Percentiles rank a stretch among this genome's conserved stretches.
These are phyloP conservation scores for Mycena sp. DNA, from an alignment of 1,284 basidiomycete species.

Conservation along the genomic window DNA sequence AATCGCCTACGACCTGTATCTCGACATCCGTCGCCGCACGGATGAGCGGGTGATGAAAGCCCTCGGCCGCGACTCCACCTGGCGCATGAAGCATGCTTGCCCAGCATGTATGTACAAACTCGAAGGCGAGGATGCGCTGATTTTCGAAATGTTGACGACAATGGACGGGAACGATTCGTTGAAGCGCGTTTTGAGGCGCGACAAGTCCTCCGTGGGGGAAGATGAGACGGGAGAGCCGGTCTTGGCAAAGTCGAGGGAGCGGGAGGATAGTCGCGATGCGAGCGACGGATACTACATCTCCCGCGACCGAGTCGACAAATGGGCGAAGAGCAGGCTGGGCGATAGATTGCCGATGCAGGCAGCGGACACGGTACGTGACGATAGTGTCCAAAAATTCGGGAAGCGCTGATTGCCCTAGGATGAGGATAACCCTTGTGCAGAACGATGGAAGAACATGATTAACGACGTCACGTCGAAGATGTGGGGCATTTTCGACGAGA, in stretches of 20 bases:
- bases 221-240: not conserved
- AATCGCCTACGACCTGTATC: constrained; percentile 46
- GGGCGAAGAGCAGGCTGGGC: constrained; percentile 15
- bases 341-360: constrained; percentile 25
- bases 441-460: constrained; percentile 44
- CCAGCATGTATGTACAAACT: constrained; percentile 41
- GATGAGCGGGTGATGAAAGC: not conserved
- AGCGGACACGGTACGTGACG: not conserved
- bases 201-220: constrained; percentile 25
- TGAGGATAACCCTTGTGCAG: constrained; percentile 35
- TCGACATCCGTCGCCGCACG: constrained; percentile 24
- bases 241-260: constrained; percentile 1
- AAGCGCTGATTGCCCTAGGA: not conserved
- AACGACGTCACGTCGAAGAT: constrained; percentile 38
- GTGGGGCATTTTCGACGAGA: constrained; percentile 48
- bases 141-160: constrained; percentile 31
- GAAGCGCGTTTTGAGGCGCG: constrained; percentile 43
- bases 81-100: constrained; percentile 46
- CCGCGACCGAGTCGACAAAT: constrained; percentile 15
- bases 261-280: constrained; percentile 8
- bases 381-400: not conserved
- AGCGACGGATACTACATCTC: constrained; percentile 12
- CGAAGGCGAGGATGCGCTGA: constrained; percentile 22
- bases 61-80: constrained; percentile 35
- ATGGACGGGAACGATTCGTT: constrained; percentile 29